Evolutionary conservation across 2,329 filamentous ascomycete genomes (phyloP), one percentile per base, ranked within the genome.

Genomic region (Cercospora canescens): DNA sequence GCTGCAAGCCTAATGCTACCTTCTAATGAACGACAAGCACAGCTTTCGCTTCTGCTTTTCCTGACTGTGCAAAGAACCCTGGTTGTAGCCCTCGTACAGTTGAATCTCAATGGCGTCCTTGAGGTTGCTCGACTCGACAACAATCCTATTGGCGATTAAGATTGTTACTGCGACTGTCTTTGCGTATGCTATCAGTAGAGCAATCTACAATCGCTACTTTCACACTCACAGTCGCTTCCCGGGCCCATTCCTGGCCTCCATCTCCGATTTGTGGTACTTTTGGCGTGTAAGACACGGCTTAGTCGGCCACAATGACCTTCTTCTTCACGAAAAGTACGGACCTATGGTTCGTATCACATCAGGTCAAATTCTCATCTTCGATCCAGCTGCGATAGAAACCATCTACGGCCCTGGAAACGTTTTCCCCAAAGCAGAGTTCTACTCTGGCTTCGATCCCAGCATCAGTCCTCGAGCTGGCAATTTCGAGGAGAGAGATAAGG

Each of bases 331-430:
- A 2, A 65, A 70, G 35, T 81, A 81, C 68, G 82, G 82, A 5
- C 73, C 76, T 0, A 75, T 83, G 41, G 81, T 85, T 7, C 80
- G 83, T 12, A 74, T 84, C 48, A 78, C 77, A 4, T 82, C 83
- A 1, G 76, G 82, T 64, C 81, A 84, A 68, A 76, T 85, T 3
- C 79, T 81, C 1, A 84, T 82, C 66, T 78, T 75, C 35, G 73
- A 78, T 41, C 68, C 75, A 6, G 63, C 75, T 6, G 75, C 76
- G 1, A 85, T 82, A 76, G 77, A 78, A 67, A 79, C 82, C 18
- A 81, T 83, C 34, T 79, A 79, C 32, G 50, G 66, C 34, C 66
- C 63, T 58, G 70, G 26, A 32, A 74, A 71, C 3, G 67, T 68
- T 14, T 69, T 71, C 24, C 66, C 67, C 6, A 64, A 72, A 21